These are phyloP conservation scores for Ogataea henricii DNA, from an alignment of 805 yeast genomes.

Conservation along the genomic window DNA sequence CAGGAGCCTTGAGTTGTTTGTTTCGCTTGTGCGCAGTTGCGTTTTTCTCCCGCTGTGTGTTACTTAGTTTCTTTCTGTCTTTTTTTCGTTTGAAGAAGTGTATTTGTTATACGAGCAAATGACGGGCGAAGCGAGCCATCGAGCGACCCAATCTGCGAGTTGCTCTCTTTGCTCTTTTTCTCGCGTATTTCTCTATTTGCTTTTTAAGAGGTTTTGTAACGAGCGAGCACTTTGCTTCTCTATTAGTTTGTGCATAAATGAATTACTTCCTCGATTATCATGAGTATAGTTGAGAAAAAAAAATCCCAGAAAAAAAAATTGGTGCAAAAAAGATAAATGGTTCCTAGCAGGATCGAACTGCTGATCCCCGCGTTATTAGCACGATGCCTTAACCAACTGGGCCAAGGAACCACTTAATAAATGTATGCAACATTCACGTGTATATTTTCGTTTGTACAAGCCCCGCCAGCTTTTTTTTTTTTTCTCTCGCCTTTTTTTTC, in stretches of 20 bases:
- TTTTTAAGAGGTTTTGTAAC: not conserved
- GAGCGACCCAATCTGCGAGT: no score
- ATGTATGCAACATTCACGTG: not conserved
- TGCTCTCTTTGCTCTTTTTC: not conserved
- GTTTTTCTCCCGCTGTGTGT: not conserved
- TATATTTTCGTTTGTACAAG: no score
- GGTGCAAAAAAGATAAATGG: constrained; percentile 37
- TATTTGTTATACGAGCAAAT: not conserved
- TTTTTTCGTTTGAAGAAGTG: no score
- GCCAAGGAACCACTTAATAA: constrained; percentile 38
- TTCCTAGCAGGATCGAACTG: constrained; percentile 89
- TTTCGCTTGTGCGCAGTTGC: not conserved
- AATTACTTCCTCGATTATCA: no score
- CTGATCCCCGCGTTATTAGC: constrained; percentile 60
- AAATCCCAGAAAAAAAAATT: constrained; percentile 22
- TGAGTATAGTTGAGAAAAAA: not conserved
- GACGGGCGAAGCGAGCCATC: not conserved
- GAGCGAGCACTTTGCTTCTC: no score
- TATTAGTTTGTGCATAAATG: no score
- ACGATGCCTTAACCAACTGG: constrained; percentile 48
- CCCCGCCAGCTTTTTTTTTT: not conserved
- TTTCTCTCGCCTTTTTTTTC: not conserved
- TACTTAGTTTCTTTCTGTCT: not conserved
- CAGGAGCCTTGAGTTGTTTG: not conserved
- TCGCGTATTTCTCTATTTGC: not conserved